Percentiles rank a stretch among this genome's conserved stretches.
Conservation (phyloP, 176 grass and related monocot species). For the Oryza meyeriana region DNA sequence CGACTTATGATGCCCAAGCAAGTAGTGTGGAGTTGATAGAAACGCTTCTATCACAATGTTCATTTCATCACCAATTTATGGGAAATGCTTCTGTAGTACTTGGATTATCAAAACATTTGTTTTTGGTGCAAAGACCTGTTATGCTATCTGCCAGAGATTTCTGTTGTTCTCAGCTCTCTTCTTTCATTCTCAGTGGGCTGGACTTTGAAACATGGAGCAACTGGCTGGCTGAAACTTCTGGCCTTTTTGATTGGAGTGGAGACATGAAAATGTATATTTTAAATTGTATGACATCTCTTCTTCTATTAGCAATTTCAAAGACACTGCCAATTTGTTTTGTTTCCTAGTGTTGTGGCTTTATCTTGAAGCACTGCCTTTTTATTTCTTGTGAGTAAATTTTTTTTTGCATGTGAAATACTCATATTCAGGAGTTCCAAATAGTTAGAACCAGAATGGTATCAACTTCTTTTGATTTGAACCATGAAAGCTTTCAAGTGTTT, state of each 20-base stretch:
- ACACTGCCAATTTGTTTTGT: slow-evolving; percentile 21
- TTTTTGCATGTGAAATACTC: neutral
- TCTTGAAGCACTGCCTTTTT: neutral
- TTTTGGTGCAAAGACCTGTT: slow-evolving; percentile 68
- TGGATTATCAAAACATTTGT: slow-evolving; percentile 61
- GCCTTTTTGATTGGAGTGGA: slow-evolving; percentile 73
- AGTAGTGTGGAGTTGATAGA: slow-evolving; percentile 54
- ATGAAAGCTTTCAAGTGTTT: slow-evolving; percentile 1
- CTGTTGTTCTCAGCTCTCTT: slow-evolving; percentile 57
- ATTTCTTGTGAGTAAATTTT: neutral
- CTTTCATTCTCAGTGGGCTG: slow-evolving; percentile 54
- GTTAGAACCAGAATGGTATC: slow-evolving; percentile 1
- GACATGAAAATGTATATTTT: slow-evolving; percentile 58
- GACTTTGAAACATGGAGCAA: slow-evolving; percentile 95
- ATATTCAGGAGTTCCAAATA: neutral
- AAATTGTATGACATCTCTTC: neutral
- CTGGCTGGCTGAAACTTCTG: slow-evolving; percentile 74
- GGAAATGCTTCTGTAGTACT: slow-evolving; percentile 55
- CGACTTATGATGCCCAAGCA: slow-evolving; percentile 41
- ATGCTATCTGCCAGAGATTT: slow-evolving; percentile 52
- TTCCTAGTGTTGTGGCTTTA: slow-evolving; percentile 6
- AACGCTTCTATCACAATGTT: slow-evolving; percentile 65
- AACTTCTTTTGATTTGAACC: neutral
- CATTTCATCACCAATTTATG: slow-evolving; percentile 46
- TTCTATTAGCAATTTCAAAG: neutral